Evolutionary conservation across 2,329 filamentous ascomycete species (phyloP).

Genomic region (Talaromyces sp.): DNA sequence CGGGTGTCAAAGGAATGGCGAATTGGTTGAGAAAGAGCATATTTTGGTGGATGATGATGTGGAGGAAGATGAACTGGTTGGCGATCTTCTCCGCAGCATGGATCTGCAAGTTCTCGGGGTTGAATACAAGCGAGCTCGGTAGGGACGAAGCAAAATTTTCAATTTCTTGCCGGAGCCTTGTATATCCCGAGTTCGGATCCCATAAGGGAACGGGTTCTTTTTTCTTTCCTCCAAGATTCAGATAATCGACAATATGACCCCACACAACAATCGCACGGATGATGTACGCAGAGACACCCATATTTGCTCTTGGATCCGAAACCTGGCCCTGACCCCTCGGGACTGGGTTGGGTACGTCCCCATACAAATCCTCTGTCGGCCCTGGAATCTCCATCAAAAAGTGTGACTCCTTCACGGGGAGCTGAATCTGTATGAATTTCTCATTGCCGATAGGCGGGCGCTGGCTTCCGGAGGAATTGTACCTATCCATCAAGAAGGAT

Average conservation of each 20-base stretch:
- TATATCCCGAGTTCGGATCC: slow-evolving; percentile 74
- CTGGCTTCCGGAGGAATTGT: slow-evolving; percentile 93
- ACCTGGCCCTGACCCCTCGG: slow-evolving; percentile 62
- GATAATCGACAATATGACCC: slow-evolving; percentile 83
- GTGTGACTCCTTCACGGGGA: slow-evolving; percentile 85
- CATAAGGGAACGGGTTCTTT: slow-evolving; percentile 74
- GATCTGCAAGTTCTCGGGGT: slow-evolving; percentile 73
- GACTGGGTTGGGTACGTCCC: slow-evolving; percentile 62
- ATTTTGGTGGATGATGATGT: slow-evolving; percentile 86
- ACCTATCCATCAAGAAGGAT: slow-evolving; percentile 94
- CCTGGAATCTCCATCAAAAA: slow-evolving; percentile 90
- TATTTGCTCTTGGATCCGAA: slow-evolving; percentile 70
- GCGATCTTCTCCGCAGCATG: slow-evolving; percentile 81
- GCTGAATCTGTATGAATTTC: slow-evolving; percentile 79
- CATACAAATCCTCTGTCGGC: slow-evolving; percentile 77
- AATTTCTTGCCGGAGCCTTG: slow-evolving; percentile 65
- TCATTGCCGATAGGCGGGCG: slow-evolving; percentile 88
- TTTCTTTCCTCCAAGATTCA: slow-evolving; percentile 85
- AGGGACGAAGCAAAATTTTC: slow-evolving; percentile 67
- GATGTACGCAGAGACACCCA: slow-evolving; percentile 91
- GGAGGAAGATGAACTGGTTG: slow-evolving; percentile 89
- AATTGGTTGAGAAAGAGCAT: slow-evolving; percentile 87
- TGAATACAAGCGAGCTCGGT: slow-evolving; percentile 70
- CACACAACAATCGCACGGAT: slow-evolving; percentile 81
- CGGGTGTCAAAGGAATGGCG: slow-evolving; percentile 67